Evolutionary conservation across 2,329 filamentous ascomycete species (phyloP), one percentile per base, ranked within the genome.

Genomic region (Penicillium crustosum): DNA sequence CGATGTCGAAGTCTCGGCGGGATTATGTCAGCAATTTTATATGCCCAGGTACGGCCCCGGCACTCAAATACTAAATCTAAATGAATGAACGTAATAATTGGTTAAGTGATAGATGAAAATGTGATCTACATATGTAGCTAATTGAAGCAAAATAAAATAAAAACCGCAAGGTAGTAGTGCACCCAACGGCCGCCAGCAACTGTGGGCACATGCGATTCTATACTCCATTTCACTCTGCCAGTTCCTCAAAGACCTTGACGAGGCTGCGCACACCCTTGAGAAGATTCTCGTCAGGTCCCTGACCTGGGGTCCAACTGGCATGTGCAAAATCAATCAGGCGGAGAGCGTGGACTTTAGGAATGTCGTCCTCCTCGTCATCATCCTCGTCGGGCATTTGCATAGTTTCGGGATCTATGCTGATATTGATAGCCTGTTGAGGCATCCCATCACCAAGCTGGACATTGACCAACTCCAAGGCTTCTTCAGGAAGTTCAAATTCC

Each of bases 241-340:
- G 75, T 55, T 89, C 82, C 57, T 86, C 82, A 66, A 97, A 87
- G 31, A 97, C 87, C 59, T 81, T 81, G 51, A 84, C 81, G 38
- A 93, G 78, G 70, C 83, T 93, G 70, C 86, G 81, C 61, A 97
- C 85, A 0, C 93, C 93, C 36, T 79, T 79, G 33, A 97, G 79
- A 15, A 84, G 79, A 70, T 97, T 97, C 76, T 96, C 88, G 72
- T 99, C 94, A 0, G 89, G 88, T 0, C 93, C 93, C 67, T 89
- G 77, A 1, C 91, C 91, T 0, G 90, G 89, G 1, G 86, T 89
- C 87, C 89, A 97, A 49, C 81, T 78, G 12, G 94, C 94, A 75
- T 99, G 94, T 1, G 94, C 94, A 81, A 99, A 99, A 74, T 99
- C 94, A 66, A 99, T 99, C 62, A 99, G 82, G 71, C 93, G 94